A percentile compares a stretch with the other conserved stretches of the same genome.
Conservation (phyloP, 805 yeast species). For the Zygotorulaspora danielsina region DNA sequence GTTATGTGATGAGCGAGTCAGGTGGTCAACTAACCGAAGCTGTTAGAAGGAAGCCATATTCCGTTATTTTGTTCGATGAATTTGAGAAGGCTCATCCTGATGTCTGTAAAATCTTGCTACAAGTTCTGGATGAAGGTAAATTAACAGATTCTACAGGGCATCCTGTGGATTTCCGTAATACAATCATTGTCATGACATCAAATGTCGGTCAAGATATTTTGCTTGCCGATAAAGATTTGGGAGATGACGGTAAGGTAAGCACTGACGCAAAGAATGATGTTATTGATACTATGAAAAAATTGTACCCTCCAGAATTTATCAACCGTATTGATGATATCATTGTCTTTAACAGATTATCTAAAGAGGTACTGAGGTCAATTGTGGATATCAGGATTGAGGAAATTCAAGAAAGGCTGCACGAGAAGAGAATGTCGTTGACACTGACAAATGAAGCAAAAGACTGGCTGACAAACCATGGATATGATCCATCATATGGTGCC, state of each 20-base stretch:
- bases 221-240: conserved; percentile 52
- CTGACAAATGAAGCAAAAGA: conserved; percentile 62
- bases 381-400: conserved; percentile 82
- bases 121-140: conserved; percentile 92
- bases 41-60: conserved; percentile 88
- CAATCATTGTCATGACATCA: conserved; percentile 94
- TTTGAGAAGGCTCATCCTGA: conserved; percentile 97
- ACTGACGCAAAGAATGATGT: conserved; percentile 53
- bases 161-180: conserved; percentile 88
- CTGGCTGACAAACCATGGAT: conserved; percentile 81
- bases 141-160: conserved; percentile 94
- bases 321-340: conserved; percentile 93
- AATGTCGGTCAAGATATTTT: conserved; percentile 92
- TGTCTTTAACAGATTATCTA: conserved; percentile 86
- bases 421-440: conserved; percentile 65
- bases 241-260: conserved; percentile 57
- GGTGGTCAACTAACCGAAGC: conserved; percentile 97
- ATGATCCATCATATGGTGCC: conserved; percentile 91
- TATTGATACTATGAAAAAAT: conserved; percentile 58
- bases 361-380: conserved; percentile 65
- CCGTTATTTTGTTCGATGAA: conserved; percentile 91
- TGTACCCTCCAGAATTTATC: conserved; percentile 92
- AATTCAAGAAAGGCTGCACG: conserved; percentile 70
- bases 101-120: conserved; percentile 82
- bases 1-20: conserved; percentile 89